A percentile compares a stretch with the other conserved stretches of the same genome.
phyloP scores from a whole-genome alignment of 805 yeast species.

The Starmerella tilneyi region DNA sequence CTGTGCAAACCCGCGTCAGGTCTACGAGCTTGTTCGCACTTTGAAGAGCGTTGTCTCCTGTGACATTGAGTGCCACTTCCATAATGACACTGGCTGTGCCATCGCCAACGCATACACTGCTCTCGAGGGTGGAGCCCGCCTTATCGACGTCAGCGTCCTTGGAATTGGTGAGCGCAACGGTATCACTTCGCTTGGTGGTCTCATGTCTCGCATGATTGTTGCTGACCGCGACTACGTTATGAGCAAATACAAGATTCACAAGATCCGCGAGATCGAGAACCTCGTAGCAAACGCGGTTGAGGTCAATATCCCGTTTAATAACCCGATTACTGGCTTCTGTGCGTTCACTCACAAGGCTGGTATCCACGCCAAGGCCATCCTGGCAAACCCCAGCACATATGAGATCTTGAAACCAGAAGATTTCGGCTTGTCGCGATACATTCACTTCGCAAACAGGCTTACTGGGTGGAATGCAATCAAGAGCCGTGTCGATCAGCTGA shows the following conservation, averaged over 20 bases:
- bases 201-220: conserved; percentile 98
- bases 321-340: conserved; percentile 98
- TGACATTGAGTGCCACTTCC: conserved; percentile 98
- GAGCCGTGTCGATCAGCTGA: conserved; percentile 93
- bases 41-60: conserved; percentile 87
- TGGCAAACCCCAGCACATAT: conserved; percentile 98
- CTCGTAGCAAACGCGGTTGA: conserved; percentile 95
- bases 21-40: conserved; percentile 89
- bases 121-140: conserved; percentile 90
- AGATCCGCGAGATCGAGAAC: conserved; percentile 89
- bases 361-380: conserved; percentile 95
- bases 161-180: conserved; percentile 99
- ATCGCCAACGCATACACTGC: conserved; percentile 98
- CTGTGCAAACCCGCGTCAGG: conserved; percentile 98
- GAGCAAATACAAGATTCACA: conserved; percentile 88
- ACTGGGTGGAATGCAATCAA: conserved; percentile 99
- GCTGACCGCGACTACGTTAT: conserved; percentile 94
- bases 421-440: conserved; percentile 90
- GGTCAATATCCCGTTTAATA: conserved; percentile 94
- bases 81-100: conserved; percentile 98
- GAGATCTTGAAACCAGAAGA: conserved; percentile 91
- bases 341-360: conserved; percentile 99
- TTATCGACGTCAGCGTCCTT: conserved; percentile 87
- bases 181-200: conserved; percentile 92
- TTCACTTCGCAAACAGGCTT: conserved; percentile 94